Conservation (phyloP, 2,329 filamentous ascomycete species). For the Trichoderma aggressivum region DNA sequence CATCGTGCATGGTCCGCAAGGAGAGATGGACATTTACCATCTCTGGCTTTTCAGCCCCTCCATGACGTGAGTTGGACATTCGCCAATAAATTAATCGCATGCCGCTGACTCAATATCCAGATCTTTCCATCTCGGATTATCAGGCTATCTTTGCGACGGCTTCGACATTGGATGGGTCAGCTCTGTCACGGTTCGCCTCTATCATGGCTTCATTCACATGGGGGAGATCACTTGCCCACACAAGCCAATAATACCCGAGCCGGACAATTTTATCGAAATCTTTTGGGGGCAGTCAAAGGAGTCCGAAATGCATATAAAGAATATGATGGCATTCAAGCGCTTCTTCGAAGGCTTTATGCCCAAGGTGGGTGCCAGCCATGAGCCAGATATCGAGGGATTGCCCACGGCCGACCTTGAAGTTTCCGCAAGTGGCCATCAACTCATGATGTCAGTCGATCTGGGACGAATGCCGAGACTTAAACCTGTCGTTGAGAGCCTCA, state of each 20-base stretch:
- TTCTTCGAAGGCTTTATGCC: background rate
- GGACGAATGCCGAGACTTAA: background rate
- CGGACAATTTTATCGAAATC: background rate
- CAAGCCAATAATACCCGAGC: background rate
- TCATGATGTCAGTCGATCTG: background rate
- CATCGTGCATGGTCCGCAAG: background rate
- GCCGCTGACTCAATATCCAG: background rate
- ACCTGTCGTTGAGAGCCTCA: background rate
- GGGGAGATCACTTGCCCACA: background rate
- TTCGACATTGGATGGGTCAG: background rate
- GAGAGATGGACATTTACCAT: background rate
- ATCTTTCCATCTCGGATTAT: background rate
- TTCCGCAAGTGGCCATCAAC: background rate
- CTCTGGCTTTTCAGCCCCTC: background rate
- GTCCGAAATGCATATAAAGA: background rate
- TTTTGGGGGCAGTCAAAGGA: accelerated
- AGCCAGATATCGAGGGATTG: accelerated
- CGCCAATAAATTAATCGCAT: no score
- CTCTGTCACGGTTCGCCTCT: background rate
- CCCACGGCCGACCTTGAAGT: background rate
- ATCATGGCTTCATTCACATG: background rate
- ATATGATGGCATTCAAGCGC: background rate
- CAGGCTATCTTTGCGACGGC: background rate
- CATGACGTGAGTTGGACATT: background rate
- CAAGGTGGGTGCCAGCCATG: no score